Conservation (phyloP, 768 basidiomycete genomes). For the Rhodotorula taiwanensis region DNA sequence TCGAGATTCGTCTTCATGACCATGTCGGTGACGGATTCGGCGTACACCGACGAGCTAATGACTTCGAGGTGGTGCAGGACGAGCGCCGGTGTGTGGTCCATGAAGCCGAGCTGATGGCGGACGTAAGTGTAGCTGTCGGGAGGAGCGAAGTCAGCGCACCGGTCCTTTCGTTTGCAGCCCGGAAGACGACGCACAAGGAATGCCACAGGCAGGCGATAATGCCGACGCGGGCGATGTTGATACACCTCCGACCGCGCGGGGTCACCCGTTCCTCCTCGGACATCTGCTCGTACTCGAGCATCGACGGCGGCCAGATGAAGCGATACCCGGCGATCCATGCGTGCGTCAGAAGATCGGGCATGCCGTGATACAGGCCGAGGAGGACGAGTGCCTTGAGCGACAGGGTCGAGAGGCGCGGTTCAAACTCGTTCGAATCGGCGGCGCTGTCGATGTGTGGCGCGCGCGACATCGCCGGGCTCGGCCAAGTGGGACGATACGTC, state of each 20-base stretch:
- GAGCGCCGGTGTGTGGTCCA: slow-evolving; percentile 3
- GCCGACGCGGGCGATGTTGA: slow-evolving; percentile 11
- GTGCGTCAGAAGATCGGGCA: slow-evolving; percentile 16
- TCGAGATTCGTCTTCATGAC: slow-evolving; percentile 32
- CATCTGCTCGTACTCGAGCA: slow-evolving; percentile 18
- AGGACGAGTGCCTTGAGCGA: slow-evolving; percentile 25
- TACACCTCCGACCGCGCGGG: neutral
- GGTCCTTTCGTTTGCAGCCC: neutral
- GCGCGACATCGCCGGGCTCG: neutral
- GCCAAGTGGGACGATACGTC: neutral
- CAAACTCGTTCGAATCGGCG: neutral
- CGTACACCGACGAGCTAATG: neutral
- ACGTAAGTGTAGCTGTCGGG: slow-evolving; percentile 24
- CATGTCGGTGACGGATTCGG: slow-evolving; percentile 10
- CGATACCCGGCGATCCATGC: slow-evolving; percentile 8
- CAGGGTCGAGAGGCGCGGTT: neutral
- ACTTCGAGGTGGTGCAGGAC: slow-evolving; percentile 20
- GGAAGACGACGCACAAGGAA: slow-evolving; percentile 16
- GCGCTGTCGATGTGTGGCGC: neutral
- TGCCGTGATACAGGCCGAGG: slow-evolving; percentile 22
- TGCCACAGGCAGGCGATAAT: slow-evolving; percentile 22
- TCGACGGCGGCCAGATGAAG: slow-evolving; percentile 6
- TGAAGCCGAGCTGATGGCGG: slow-evolving; percentile 10
- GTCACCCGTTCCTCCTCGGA: slow-evolving; percentile 12
- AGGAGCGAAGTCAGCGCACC: neutral